Evolutionary conservation across 1,139 yeast genomes (phyloP), one percentile per base, ranked within the genome.

Genomic region (Taphrina flavorubra): DNA sequence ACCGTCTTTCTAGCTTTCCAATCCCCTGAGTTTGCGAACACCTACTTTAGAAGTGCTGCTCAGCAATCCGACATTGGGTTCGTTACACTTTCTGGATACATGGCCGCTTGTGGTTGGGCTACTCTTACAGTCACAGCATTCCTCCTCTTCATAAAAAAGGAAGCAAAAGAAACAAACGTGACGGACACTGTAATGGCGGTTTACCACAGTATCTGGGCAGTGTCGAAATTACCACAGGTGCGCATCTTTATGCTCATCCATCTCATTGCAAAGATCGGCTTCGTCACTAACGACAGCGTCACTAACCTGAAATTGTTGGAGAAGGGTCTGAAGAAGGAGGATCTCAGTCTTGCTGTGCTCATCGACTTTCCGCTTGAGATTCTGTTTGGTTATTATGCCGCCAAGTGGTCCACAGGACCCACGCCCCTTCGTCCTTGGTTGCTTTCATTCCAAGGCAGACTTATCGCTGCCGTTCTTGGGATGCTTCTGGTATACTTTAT

Each of bases 321-420:
- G 77, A 89, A 88, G 76, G 99, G 99, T 0, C 85, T 94, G 65
- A 87, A 95, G 46, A 90, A 92, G 76, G 99, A 94, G 77, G 98
- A 94, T 77, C 82, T 94, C 59, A 96, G 98, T 0, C 85, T 94
- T 16, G 90, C 97, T 0, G 99, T 94, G 0, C 80, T 94, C 67
- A 90, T 95, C 66, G 97, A 94, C 77, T 94, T 94, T 78, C 99
- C 99, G 7, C 92, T 94, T 78, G 99, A 95, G 77, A 88, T 94
- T 77, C 79, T 94, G 2, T 92, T 94, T 79, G 98, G 99, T 0
- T 94, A 92, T 77, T 92, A 92, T 75, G 97, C 97, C 1, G 99
- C 97, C 3, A 86, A 92, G 74, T 92, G 97, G 97, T 90, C 97
- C 0, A 84, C 87, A 0, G 94, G 95, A 0, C 80, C 82, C 60